Percentiles rank a stretch among this genome's conserved stretches.
These are phyloP conservation scores for Corymbia calophylla DNA, from an alignment of 441 rosid species.

Conservation along the genomic window DNA sequence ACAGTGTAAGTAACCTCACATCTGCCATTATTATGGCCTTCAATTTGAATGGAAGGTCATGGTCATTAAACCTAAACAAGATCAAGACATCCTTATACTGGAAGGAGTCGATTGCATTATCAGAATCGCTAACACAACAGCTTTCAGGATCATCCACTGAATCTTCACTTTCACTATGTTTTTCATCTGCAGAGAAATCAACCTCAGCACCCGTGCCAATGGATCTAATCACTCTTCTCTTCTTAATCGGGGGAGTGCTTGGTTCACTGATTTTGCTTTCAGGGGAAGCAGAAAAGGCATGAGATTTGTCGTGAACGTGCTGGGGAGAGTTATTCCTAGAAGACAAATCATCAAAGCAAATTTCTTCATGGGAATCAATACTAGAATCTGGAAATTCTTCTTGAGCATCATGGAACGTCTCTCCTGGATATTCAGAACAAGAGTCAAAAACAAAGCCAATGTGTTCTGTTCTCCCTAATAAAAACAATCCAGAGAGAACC, in stretches of 20 bases:
- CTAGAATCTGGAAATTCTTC: constrained; percentile 30
- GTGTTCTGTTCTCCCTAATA: not conserved
- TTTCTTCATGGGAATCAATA: constrained; percentile 24
- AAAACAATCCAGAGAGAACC: not conserved
- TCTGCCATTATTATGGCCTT: constrained; percentile 67
- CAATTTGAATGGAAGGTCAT: constrained; percentile 72
- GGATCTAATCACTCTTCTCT: constrained; percentile 54
- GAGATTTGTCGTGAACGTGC: constrained; percentile 29
- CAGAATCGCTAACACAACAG: constrained; percentile 24
- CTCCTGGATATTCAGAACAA: constrained; percentile 36
- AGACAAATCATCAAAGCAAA: constrained; percentile 13
- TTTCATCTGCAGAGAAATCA: constrained; percentile 57
- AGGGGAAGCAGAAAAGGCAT: constrained; percentile 14
- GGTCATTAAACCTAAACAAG: constrained; percentile 69
- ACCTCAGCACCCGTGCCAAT: constrained; percentile 36
- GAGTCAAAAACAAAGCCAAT: not conserved
- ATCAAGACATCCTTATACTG: constrained; percentile 65
- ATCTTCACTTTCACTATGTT: constrained; percentile 29
- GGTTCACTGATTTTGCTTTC: constrained; percentile 28
- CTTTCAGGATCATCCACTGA: constrained; percentile 26
- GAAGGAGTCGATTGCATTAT: constrained; percentile 41
- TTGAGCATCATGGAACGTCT: constrained; percentile 74
- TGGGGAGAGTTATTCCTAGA: constrained; percentile 31
- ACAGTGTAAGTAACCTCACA: constrained; percentile 68
- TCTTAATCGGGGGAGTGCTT: constrained; percentile 65